phyloP scores from a whole-genome alignment of 495 filamentous ascomycete species.

The Tuber aestivum region DNA sequence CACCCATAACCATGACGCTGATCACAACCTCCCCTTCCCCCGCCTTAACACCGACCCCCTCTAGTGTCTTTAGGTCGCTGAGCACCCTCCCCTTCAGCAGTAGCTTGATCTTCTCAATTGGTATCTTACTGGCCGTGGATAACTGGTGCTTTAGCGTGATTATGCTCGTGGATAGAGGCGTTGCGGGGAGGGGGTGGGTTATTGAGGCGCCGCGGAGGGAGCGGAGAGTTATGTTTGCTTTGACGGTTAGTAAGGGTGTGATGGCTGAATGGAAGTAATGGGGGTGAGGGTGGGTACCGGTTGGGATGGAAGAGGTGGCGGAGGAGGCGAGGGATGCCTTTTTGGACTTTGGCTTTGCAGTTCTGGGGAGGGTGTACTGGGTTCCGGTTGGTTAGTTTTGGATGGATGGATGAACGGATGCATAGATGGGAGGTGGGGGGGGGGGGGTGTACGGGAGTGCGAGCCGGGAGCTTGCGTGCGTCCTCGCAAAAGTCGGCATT shows the following conservation, averaged over 20 bases:
- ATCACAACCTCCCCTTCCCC: conserved; percentile 60
- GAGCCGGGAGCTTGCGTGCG: conserved; percentile 62
- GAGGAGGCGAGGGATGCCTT: conserved; percentile 40
- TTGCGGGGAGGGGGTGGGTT: conserved; percentile 52
- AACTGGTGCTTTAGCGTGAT: conserved; percentile 66
- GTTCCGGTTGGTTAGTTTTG: conserved; percentile 21
- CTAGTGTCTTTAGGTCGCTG: conserved; percentile 59
- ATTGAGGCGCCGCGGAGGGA: conserved; percentile 68
- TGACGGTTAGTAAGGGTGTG: neutral
- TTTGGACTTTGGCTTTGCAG: conserved; percentile 31
- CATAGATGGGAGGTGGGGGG: too few relatives aligned
- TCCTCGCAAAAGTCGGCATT: conserved; percentile 80
- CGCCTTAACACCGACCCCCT: conserved; percentile 50
- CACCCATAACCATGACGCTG: conserved; percentile 79
- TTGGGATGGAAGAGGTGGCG: conserved; percentile 48
- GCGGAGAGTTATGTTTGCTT: conserved; percentile 56
- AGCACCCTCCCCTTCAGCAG: conserved; percentile 78
- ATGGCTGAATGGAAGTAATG: conserved; percentile 38
- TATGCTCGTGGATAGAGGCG: conserved; percentile 60
- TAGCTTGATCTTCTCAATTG: conserved; percentile 69
- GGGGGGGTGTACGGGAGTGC: conserved; percentile 55
- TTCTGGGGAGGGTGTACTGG: conserved; percentile 51
- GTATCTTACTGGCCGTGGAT: conserved; percentile 48
- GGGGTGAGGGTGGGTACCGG: conserved; percentile 49
- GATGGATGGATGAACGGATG: neutral